A percentile compares a stretch with the other conserved stretches of the same genome.
Conservation (phyloP, 176 grass and related monocot species). For the Oryza nivara region DNA sequence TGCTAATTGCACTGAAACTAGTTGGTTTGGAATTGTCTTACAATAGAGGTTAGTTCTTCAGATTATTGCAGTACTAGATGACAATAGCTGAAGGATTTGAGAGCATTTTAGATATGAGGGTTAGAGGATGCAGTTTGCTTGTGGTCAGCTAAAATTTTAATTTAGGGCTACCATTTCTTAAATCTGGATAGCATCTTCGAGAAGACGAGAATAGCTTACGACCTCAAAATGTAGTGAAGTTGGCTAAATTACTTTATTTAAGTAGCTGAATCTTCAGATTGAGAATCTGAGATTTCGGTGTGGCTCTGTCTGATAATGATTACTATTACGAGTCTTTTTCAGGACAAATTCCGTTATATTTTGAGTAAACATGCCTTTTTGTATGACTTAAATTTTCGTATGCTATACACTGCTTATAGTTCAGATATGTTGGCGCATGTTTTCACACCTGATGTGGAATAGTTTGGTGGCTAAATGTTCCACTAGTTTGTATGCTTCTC, state of each 20-base stretch:
- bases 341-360: neutral
- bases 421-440: neutral
- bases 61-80: neutral
- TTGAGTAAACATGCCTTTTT: neutral
- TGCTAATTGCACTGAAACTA: neutral
- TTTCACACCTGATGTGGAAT: neutral
- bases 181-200: neutral
- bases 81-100: neutral
- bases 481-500: neutral
- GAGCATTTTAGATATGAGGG: neutral
- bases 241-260: slow-evolving; percentile 5
- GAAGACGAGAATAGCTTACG: neutral
- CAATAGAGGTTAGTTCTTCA: neutral
- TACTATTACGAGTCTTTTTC: neutral
- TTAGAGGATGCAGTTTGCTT: slow-evolving; percentile 1
- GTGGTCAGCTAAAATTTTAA: neutral
- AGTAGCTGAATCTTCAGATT: neutral
- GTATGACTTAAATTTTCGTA: neutral
- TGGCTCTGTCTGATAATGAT: neutral
- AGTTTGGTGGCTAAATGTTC: neutral
- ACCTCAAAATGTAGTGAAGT: slow-evolving; percentile 2
- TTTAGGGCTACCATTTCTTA: slow-evolving; percentile 3
- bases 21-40: neutral
- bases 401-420: slow-evolving; percentile 6
- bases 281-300: neutral